Percentiles rank a stretch among this genome's conserved stretches.
Evolutionary conservation across 306 rosid genomes (phyloP).

Genomic region (Cucumis melo): DNA sequence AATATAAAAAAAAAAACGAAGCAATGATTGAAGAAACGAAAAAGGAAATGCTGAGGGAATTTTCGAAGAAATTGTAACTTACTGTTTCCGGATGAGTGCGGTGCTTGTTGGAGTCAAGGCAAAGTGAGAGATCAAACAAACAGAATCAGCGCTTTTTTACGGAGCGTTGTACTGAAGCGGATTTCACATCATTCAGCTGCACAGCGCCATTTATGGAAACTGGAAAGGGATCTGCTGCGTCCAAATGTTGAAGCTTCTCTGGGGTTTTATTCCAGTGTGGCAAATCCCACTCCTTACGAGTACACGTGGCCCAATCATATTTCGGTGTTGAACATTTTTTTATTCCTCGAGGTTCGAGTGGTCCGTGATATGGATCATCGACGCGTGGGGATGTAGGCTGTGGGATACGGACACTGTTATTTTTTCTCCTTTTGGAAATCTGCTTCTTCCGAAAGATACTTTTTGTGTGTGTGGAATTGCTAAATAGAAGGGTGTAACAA

Average conservation of each 20-base stretch:
- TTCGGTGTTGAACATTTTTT: not conserved
- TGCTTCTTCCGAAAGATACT: not conserved
- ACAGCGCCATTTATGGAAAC: slow-evolving; percentile 67
- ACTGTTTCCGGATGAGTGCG: slow-evolving; percentile 11
- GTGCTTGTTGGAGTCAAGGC: slow-evolving; percentile 37
- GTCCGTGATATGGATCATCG: slow-evolving; percentile 20
- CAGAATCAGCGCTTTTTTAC: not conserved
- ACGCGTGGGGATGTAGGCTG: slow-evolving; percentile 45
- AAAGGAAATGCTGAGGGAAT: slow-evolving; percentile 12
- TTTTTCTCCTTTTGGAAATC: slow-evolving; percentile 4
- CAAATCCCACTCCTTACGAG: slow-evolving; percentile 7
- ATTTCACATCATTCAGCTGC: slow-evolving; percentile 19
- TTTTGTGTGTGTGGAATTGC: not conserved
- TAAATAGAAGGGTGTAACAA: not conserved
- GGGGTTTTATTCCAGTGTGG: not conserved
- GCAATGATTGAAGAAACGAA: not conserved
- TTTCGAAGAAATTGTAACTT: slow-evolving; percentile 21
- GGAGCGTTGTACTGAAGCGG: not conserved
- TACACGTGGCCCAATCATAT: slow-evolving; percentile 46
- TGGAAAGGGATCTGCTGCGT: slow-evolving; percentile 41
- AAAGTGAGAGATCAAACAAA: not conserved
- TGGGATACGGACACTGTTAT: slow-evolving; percentile 4
- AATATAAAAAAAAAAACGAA: not conserved
- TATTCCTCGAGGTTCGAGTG: slow-evolving; percentile 12
- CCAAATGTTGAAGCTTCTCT: slow-evolving; percentile 6